phyloP scores from a whole-genome alignment of 768 basidiomycete genomes.

The Gautieria morchelliformis region DNA sequence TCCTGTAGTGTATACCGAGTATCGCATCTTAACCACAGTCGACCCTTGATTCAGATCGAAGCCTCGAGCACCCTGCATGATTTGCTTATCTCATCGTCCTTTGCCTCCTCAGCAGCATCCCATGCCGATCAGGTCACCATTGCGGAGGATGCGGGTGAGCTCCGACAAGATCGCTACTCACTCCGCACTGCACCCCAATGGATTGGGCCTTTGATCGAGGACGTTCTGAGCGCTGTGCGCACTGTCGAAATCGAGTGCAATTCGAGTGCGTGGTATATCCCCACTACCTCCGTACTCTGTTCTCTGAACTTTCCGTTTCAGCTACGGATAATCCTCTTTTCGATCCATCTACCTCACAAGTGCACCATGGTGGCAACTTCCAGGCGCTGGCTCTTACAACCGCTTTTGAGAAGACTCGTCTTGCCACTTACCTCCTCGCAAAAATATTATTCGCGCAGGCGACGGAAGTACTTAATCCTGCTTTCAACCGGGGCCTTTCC shows the following conservation, averaged over 20 bases:
- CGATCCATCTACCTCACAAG: constrained; percentile 50
- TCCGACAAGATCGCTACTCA: constrained; percentile 75
- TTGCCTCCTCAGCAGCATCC: constrained; percentile 19
- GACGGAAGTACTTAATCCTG: constrained; percentile 70
- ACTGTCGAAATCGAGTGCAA: constrained; percentile 71
- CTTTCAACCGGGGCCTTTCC: constrained; percentile 77
- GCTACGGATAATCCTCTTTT: constrained; percentile 85
- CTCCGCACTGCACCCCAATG: constrained; percentile 75
- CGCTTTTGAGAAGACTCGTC: constrained; percentile 80
- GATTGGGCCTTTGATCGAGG: constrained; percentile 79
- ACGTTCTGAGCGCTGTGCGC: constrained; percentile 54
- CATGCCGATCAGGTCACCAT: constrained; percentile 68
- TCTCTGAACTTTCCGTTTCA: constrained; percentile 17
- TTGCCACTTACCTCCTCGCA: constrained; percentile 60
- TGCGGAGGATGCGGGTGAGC: constrained; percentile 58
- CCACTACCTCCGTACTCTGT: not conserved
- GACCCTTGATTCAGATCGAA: constrained; percentile 39
- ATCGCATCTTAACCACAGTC: not conserved
- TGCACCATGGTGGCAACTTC: constrained; percentile 86
- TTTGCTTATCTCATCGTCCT: constrained; percentile 61
- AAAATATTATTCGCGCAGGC: constrained; percentile 58
- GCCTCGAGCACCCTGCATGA: constrained; percentile 59
- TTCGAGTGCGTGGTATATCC: constrained; percentile 43
- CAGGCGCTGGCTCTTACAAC: constrained; percentile 82
- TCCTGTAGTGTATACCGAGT: not conserved